Percentiles rank a stretch among this genome's conserved stretches.
Conservation (phyloP, 257 asterid genomes). For the Eustoma russellianum region DNA sequence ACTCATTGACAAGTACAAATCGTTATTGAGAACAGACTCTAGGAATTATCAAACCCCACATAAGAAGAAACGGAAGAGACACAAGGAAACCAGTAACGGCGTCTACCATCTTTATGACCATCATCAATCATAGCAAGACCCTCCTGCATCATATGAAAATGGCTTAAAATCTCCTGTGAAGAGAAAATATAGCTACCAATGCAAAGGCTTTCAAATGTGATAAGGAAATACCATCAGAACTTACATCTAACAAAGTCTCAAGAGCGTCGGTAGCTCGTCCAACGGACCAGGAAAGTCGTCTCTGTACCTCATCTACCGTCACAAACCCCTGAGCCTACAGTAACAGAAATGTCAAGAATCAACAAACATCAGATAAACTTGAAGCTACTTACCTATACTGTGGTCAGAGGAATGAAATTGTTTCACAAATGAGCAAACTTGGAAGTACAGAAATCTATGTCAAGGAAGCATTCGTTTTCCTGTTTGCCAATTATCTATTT, state of each 20-base stretch:
- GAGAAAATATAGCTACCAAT: not conserved
- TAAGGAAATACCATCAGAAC: slow-evolving; percentile 10
- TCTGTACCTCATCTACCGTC: slow-evolving; percentile 78
- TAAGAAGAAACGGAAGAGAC: slow-evolving; percentile 56
- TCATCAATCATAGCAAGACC: slow-evolving; percentile 91
- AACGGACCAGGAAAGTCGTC: slow-evolving; percentile 74
- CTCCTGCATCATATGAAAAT: slow-evolving; percentile 41
- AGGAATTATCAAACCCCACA: slow-evolving; percentile 31
- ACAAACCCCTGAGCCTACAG: slow-evolving; percentile 83
- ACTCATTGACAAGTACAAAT: too few species aligned
- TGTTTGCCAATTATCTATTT: too few species aligned
- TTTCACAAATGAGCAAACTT: too few species aligned
- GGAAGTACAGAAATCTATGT: too few species aligned
- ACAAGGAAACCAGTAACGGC: slow-evolving; percentile 91
- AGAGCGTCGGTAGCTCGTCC: slow-evolving; percentile 95
- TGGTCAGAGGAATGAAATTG: too few species aligned
- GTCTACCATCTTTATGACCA: slow-evolving; percentile 64
- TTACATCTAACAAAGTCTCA: slow-evolving; percentile 78
- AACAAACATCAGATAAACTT: not conserved
- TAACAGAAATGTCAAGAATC: slow-evolving; percentile 10
- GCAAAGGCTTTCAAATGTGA: not conserved
- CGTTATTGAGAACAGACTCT: slow-evolving; percentile 11
- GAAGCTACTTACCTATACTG: too few species aligned
- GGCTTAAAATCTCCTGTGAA: slow-evolving; percentile 3
- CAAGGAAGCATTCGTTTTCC: too few species aligned